Percentiles rank a stretch among this genome's conserved stretches.
Evolutionary conservation across 2,329 filamentous ascomycete genomes (phyloP).

Genomic region (Neophaeococcomyces mojaviensis): DNA sequence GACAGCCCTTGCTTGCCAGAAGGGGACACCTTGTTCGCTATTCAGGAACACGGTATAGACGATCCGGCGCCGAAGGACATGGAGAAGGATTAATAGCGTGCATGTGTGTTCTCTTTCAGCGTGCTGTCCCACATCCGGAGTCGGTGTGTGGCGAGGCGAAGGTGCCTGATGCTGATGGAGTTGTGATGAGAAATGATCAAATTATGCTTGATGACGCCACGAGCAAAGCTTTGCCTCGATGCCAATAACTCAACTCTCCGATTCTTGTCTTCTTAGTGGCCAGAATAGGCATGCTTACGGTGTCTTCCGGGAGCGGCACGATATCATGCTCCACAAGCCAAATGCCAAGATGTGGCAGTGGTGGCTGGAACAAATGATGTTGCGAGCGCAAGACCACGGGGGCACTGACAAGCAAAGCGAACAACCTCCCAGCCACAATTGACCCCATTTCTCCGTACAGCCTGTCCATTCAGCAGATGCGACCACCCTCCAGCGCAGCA

Average conservation of each 20-base stretch:
- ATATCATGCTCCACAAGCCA: not conserved
- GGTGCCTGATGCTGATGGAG: conserved; percentile 7
- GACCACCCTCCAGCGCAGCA: too few relatives aligned
- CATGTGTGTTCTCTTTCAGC: not conserved
- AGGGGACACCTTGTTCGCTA: conserved; percentile 93
- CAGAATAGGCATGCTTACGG: not conserved
- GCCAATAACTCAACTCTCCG: not conserved
- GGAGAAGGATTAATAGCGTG: conserved; percentile 60
- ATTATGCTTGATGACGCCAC: conserved; percentile 1
- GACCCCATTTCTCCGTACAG: too few relatives aligned
- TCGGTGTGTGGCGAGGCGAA: conserved; percentile 2
- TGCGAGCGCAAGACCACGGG: not conserved
- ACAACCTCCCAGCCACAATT: too few relatives aligned
- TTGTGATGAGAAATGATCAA: conserved; percentile 10
- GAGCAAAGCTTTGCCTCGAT: not conserved
- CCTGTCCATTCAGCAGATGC: too few relatives aligned
- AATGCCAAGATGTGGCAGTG: not conserved
- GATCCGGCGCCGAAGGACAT: conserved; percentile 93
- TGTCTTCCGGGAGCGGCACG: not conserved
- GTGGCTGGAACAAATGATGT: conserved; percentile 5
- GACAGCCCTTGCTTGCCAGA: conserved; percentile 96
- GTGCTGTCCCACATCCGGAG: conserved; percentile 5
- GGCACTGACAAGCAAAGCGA: too few relatives aligned
- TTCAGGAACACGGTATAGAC: conserved; percentile 92
- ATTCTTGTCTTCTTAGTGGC: not conserved